A percentile compares a stretch with the other conserved stretches of the same genome.
These are phyloP conservation scores for Penicillium soppii DNA, from an alignment of 495 filamentous ascomycete genomes.

Conservation along the genomic window DNA sequence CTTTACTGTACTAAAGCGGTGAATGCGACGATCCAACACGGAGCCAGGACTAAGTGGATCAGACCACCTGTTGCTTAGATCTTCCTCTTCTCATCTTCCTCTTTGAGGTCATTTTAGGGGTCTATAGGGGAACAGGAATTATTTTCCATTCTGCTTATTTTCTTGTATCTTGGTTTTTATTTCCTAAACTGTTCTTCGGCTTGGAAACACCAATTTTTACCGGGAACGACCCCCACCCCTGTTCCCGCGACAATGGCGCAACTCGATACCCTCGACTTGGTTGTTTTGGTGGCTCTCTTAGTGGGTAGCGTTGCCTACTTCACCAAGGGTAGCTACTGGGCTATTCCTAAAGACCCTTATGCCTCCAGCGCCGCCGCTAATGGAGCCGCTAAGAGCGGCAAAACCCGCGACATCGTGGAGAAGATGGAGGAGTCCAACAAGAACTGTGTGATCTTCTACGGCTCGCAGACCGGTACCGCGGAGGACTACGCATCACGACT, in stretches of 20 bases:
- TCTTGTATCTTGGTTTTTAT: not conserved
- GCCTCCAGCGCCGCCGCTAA: conserved; percentile 68
- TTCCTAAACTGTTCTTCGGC: too few species aligned
- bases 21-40: conserved; percentile 5
- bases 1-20: too few species aligned
- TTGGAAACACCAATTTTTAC: not conserved
- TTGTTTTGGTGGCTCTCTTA: conserved; percentile 82
- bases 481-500: conserved; percentile 98
- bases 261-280: conserved; percentile 90
- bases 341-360: conserved; percentile 77
- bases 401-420: conserved; percentile 88
- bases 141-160: not conserved
- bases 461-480: conserved; percentile 96
- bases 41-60: conserved; percentile 14
- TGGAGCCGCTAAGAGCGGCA: conserved; percentile 72
- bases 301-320: conserved; percentile 92
- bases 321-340: conserved; percentile 95
- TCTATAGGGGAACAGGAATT: not conserved
- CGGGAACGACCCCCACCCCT: not conserved
- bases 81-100: conserved; percentile 4
- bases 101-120: not conserved
- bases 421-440: conserved; percentile 95
- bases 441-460: conserved; percentile 98
- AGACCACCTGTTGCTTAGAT: conserved; percentile 25
- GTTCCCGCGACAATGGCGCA: conserved; percentile 69